Conservation (phyloP, 2,329 filamentous ascomycete genomes). For the Rosellinia necatrix region DNA sequence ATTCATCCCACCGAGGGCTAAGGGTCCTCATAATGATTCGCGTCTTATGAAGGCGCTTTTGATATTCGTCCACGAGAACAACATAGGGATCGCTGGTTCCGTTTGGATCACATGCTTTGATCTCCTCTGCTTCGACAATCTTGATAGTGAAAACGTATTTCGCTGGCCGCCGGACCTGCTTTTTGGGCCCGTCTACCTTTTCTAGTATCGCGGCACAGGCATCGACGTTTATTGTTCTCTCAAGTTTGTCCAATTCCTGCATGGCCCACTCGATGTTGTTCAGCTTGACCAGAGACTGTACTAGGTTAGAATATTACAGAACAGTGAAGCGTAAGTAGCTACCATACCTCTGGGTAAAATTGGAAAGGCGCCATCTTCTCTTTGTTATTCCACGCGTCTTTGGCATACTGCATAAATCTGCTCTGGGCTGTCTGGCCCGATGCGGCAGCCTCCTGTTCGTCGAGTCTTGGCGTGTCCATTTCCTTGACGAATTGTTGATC, state of each 20-base stretch:
- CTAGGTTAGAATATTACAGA: conserved; percentile 36
- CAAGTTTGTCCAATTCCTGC: conserved; percentile 86
- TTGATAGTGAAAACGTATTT: conserved; percentile 99
- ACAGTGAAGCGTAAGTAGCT: conserved; percentile 31
- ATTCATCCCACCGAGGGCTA: conserved; percentile 96
- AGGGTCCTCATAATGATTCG: conserved; percentile 87
- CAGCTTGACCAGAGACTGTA: conserved; percentile 90
- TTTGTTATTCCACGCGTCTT: conserved; percentile 89
- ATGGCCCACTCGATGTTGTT: conserved; percentile 98
- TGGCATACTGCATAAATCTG: conserved; percentile 89
- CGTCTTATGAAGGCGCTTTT: conserved; percentile 94
- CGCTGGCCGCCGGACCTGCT: conserved; percentile 66
- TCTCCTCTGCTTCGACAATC: conserved; percentile 94
- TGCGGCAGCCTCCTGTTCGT: conserved; percentile 72
- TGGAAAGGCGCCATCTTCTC: conserved; percentile 96
- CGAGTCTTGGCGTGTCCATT: conserved; percentile 89
- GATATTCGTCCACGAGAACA: conserved; percentile 94
- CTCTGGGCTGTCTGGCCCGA: conserved; percentile 83
- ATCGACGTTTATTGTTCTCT: conserved; percentile 89
- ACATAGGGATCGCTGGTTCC: conserved; percentile 96
- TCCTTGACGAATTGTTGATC: conserved; percentile 85
- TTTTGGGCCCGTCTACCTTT: conserved; percentile 72
- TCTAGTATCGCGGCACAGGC: conserved; percentile 82
- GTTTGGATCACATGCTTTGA: conserved; percentile 97
- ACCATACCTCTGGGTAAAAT: conserved; percentile 82